A percentile compares a stretch with the other conserved stretches of the same genome.
Evolutionary conservation across 768 basidiomycete genomes (phyloP).

Genomic region (Russula dissimulans): DNA sequence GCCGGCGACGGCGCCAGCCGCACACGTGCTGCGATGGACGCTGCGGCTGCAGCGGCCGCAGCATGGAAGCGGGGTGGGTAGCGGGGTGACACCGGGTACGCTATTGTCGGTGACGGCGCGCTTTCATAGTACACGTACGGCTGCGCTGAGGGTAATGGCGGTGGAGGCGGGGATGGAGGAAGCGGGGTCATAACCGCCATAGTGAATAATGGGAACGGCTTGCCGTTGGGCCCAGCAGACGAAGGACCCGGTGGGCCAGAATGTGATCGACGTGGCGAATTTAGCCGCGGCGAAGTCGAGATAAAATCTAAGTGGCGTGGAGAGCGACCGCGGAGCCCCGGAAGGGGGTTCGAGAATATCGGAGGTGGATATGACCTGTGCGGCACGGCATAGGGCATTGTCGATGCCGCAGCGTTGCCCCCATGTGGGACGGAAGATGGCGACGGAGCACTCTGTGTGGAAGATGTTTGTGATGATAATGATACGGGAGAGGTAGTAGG

Average conservation of each 20-base stretch:
- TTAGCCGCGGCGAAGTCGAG: constrained; percentile 23
- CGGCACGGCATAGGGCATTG: background rate
- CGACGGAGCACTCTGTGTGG: background rate
- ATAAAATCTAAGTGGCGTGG: constrained; percentile 16
- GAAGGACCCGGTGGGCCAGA: constrained; percentile 25
- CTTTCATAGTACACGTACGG: constrained; percentile 20
- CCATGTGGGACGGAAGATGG: background rate
- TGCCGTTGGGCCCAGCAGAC: constrained; percentile 9
- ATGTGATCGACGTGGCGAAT: constrained; percentile 27
- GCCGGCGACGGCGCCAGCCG: constrained; percentile 15
- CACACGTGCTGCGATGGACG: constrained; percentile 7
- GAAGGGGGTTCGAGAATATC: background rate
- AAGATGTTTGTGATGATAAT: background rate
- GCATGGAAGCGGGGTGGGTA: constrained; percentile 14
- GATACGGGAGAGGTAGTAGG: constrained; percentile 9
- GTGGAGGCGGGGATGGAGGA: constrained; percentile 13
- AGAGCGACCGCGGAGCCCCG: constrained; percentile 1
- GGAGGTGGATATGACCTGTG: background rate
- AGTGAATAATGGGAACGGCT: constrained; percentile 4
- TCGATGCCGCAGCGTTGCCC: background rate
- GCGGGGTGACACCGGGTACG: constrained; percentile 10
- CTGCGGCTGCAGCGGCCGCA: constrained; percentile 8
- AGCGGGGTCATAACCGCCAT: constrained; percentile 17
- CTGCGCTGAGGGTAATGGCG: background rate
- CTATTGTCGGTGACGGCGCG: constrained; percentile 8